Base-by-base conservation (phyloP, 345 rosid genomes). In the Rubroshorea leprosula region DNA sequence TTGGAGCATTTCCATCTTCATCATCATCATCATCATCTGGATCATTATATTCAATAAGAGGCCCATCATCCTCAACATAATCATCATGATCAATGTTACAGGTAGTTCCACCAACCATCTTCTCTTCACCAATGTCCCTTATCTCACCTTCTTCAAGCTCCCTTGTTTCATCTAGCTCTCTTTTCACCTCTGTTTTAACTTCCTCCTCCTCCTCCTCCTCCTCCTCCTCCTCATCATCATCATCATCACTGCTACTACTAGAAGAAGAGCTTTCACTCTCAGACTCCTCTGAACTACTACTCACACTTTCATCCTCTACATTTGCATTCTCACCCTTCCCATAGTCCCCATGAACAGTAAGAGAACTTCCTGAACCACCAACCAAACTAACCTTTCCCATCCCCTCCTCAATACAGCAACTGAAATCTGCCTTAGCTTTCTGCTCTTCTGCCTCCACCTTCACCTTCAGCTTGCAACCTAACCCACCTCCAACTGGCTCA, bases 61-160 rank as follows among this genome's bases (percentile, higher is more conserved):
- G 69, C 44, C 58, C 51, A 16, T 15, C 26, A 59, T 38, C 35
- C 55, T 18, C 49, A 10, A 26, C 68, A 6, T n/a, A n/a, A n/a
- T n/a, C n/a, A n/a, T n/a, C n/a, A n/a, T n/a, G n/a, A n/a, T n/a
- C n/a, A n/a, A n/a, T n/a, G n/a, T n/a, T n/a, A n/a, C n/a, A n/a
- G n/a, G n/a, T n/a, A n/a, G n/a, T n/a, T n/a, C n/a, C n/a, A n/a
- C n/a, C n/a, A n/a, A n/a, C n/a, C n/a, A n/a, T n/a, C n/a, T n/a
- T n/a, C n/a, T n/a, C n/a, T n/a, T n/a, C n/a, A n/a, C n/a, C n/a
- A n/a, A n/a, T n/a, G n/a, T 31, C 67, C 24, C 61, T 46, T 58
- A 78, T 75, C 69, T 78, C 80, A 17, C 80, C 80, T 66, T 78
- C 80, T 65, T 75, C 80, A 57, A 66, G 57, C 21, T 72, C 72